These are phyloP conservation scores for Carex kokanica DNA, from an alignment of 176 grass and related monocot species.

Conservation along the genomic window DNA sequence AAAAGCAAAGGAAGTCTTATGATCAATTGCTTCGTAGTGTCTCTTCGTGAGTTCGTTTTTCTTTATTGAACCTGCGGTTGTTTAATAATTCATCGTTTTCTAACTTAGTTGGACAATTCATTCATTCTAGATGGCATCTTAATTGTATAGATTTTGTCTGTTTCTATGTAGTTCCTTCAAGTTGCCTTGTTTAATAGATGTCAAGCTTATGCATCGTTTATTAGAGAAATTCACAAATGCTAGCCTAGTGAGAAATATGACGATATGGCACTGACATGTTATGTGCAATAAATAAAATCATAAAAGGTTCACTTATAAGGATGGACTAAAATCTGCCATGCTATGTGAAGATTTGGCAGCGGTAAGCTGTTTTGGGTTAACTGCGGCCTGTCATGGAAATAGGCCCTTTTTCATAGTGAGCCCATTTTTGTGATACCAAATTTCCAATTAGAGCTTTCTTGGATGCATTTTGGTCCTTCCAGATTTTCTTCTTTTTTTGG, in stretches of 20 bases:
- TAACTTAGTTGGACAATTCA: neutral
- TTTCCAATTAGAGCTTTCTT: neutral
- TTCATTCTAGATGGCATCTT: neutral
- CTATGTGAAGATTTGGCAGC: neutral
- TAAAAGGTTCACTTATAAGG: neutral
- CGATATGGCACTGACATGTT: neutral
- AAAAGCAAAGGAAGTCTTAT: conserved; percentile 91
- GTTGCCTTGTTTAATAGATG: neutral
- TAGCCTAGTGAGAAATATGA: neutral
- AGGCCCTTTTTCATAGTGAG: neutral
- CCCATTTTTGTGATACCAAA: neutral
- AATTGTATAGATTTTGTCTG: neutral
- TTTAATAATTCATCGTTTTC: neutral
- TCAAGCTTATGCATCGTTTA: neutral
- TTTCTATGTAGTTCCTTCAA: neutral
- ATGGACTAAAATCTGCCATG: neutral
- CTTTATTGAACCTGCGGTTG: neutral
- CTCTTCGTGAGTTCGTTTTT: conserved; percentile 67
- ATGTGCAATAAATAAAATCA: neutral
- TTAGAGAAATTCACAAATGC: neutral
- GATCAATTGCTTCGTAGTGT: conserved; percentile 93
- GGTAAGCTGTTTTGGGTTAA: neutral
- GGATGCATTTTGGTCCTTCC: neutral
- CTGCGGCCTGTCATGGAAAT: neutral
- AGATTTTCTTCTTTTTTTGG: neutral